phyloP scores from a whole-genome alignment of 1,284 basidiomycete genomes.

The Leccinum fallax region DNA sequence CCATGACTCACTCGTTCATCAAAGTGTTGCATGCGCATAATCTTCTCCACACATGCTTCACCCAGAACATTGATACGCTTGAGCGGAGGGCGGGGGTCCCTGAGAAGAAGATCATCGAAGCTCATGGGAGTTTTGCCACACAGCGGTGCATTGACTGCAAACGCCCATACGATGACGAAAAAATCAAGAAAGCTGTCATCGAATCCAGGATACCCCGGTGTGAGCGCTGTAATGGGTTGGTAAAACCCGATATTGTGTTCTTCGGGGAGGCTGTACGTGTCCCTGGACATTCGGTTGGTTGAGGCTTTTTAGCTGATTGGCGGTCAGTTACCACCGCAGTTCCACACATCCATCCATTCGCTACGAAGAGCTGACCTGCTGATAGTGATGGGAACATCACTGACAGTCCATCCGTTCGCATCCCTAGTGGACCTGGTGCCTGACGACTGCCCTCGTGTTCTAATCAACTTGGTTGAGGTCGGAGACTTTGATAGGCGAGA shows the following conservation, averaged over 20 bases:
- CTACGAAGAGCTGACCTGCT: slow-evolving; percentile 78
- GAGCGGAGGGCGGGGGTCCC: slow-evolving; percentile 86
- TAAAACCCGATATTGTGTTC: slow-evolving; percentile 95
- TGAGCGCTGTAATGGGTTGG: slow-evolving; percentile 65
- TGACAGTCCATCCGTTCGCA: slow-evolving; percentile 80
- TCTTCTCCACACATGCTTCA: slow-evolving; percentile 77
- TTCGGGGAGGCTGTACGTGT: slow-evolving; percentile 79
- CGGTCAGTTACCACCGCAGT: slow-evolving; percentile 58
- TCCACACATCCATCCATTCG: slow-evolving; percentile 49
- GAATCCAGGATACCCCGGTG: slow-evolving; percentile 62
- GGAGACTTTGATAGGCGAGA: slow-evolving; percentile 55
- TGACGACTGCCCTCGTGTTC: slow-evolving; percentile 54
- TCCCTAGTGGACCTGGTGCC: slow-evolving; percentile 56
- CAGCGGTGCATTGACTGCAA: slow-evolving; percentile 81
- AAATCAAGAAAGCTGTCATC: slow-evolving; percentile 64
- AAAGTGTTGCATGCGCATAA: slow-evolving; percentile 68
- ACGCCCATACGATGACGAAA: slow-evolving; percentile 59
- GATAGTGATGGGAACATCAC: slow-evolving; percentile 91
- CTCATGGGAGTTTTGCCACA: slow-evolving; percentile 89
- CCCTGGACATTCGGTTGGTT: neutral
- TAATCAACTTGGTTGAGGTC: slow-evolving; percentile 68
- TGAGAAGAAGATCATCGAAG: slow-evolving; percentile 80
- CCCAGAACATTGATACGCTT: slow-evolving; percentile 92
- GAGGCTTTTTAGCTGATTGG: slow-evolving; percentile 8
- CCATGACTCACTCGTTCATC: slow-evolving; percentile 90